These are phyloP conservation scores for Ganoderma multipileum DNA, from an alignment of 1,284 basidiomycete species.

Conservation along the genomic window DNA sequence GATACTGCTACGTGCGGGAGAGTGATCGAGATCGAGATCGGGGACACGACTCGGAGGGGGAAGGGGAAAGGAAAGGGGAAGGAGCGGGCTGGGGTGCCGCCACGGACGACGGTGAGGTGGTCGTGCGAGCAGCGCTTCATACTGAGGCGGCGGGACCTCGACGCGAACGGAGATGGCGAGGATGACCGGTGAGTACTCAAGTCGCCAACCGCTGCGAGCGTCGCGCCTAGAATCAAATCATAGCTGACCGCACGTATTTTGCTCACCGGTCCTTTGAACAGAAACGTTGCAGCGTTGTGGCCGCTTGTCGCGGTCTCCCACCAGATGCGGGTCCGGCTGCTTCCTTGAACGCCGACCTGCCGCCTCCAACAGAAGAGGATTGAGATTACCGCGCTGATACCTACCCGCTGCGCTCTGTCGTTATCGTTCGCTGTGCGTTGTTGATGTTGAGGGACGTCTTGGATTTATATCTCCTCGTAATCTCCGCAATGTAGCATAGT, in stretches of 20 bases:
- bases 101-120: conserved; percentile 8
- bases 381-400: not conserved
- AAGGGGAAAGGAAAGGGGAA: conserved; percentile 9
- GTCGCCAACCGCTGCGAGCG: not conserved
- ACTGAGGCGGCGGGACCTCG: conserved; percentile 42
- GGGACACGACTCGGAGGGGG: conserved; percentile 5
- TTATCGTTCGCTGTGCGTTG: not conserved
- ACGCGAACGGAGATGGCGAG: conserved; percentile 26
- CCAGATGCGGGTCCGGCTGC: conserved; percentile 36
- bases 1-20: not conserved
- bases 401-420: not conserved
- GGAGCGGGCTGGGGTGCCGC: not conserved
- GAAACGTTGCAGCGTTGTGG: conserved; percentile 33
- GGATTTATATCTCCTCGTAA: not conserved
- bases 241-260: not conserved
- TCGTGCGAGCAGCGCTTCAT: conserved; percentile 43
- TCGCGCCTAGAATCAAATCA: too few relatives aligned
- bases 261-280: not conserved
- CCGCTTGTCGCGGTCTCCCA: conserved; percentile 39
- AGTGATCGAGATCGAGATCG: too few relatives aligned
- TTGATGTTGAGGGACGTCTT: not conserved
- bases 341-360: not conserved
- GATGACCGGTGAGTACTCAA: conserved; percentile 31
- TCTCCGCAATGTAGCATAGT: not conserved
- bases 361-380: not conserved